Evolutionary conservation across 257 asterid genomes (phyloP).

Genomic region (Ilex aquifolium): DNA sequence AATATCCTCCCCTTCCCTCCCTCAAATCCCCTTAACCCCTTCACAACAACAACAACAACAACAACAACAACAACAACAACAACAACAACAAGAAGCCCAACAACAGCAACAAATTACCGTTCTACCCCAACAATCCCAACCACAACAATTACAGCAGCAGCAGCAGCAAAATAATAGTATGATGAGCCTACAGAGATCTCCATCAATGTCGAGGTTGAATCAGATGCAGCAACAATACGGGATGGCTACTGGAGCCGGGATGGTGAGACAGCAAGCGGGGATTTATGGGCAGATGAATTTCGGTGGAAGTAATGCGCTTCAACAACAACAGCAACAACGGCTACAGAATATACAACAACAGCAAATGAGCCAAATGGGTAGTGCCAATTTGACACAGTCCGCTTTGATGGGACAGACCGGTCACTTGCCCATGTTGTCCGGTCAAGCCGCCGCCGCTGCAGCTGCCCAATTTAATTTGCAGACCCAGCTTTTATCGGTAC

Average conservation of each 20-base stretch:
- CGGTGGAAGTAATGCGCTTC: constrained; percentile 39
- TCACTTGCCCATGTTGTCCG: constrained; percentile 68
- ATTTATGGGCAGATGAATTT: constrained; percentile 78
- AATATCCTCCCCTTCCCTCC: constrained; percentile 6
- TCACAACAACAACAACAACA: constrained; percentile 45
- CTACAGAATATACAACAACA: constrained; percentile 35
- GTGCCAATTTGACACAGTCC: constrained; percentile 58
- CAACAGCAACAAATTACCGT: constrained; percentile 15
- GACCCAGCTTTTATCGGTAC: constrained; percentile 72
- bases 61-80: constrained; percentile 20
- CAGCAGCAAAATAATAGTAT: constrained; percentile 39
- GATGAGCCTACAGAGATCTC: constrained; percentile 60
- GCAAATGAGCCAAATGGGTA: constrained; percentile 52
- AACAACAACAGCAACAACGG: constrained; percentile 19
- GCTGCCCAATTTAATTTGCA: constrained; percentile 77
- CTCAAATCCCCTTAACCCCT: constrained; percentile 25
- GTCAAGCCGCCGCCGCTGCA: constrained; percentile 55
- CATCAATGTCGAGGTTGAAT: constrained; percentile 62
- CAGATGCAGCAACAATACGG: constrained; percentile 45
- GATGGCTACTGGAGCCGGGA: constrained; percentile 10
- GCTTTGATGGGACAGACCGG: constrained; percentile 77
- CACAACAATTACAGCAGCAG: constrained; percentile 30
- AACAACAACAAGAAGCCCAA: constrained; percentile 32
- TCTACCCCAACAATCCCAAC: constrained; percentile 37
- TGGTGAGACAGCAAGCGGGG: constrained; percentile 49